Evolutionary conservation across 2,329 filamentous ascomycete genomes (phyloP), one percentile per base, ranked within the genome.

Genomic region (Knufia petricola): DNA sequence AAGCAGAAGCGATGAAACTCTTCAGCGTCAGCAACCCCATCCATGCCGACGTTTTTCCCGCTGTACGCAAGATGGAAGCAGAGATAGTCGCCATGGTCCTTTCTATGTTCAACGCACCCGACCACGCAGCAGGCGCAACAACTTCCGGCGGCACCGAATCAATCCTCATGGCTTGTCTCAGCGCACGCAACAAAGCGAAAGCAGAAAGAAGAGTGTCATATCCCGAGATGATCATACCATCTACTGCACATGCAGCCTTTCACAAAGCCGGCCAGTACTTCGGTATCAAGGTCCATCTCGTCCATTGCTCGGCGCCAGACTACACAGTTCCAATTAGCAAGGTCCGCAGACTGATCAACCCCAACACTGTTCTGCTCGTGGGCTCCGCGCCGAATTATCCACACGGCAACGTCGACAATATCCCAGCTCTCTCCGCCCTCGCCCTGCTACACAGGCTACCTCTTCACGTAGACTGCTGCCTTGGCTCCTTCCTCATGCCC

Each of bases 21-120:
- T 98, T 98, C 65, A 90, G 88, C 44, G 92, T 98, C 24, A 79
- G 88, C 32, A 98, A 98, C 66, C 92, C 92, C 2, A 92, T 98
- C 58, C 92, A 98, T 66, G 92, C 92, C 4, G 92, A 98, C 69
- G 90, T 98, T 37, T 98, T 98, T 69, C 92, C 92, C 13, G 92
- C 90, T 23, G 89, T 98, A 46, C 77, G 92, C 60, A 98, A 98
- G 78, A 98, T 98, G 92, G 92, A 98, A 72, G 90, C 92, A 38
- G 92, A 98, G 71, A 74, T 98, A 53, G 92, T 98, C 46, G 85
- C 89, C 56, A 98, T 98, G 90, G 88, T 81, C 24, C 72, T 94
- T 52, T 78, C 79, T 38, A 71, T 98, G 65, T 98, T 95, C 73
- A 87, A 94, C 66, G 88, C 85, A 7, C 92, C 92, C 2, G 72